Evolutionary conservation across 805 yeast species (phyloP), one percentile per base, ranked within the genome.

Genomic region (Starmerella khaoyaiensis): DNA sequence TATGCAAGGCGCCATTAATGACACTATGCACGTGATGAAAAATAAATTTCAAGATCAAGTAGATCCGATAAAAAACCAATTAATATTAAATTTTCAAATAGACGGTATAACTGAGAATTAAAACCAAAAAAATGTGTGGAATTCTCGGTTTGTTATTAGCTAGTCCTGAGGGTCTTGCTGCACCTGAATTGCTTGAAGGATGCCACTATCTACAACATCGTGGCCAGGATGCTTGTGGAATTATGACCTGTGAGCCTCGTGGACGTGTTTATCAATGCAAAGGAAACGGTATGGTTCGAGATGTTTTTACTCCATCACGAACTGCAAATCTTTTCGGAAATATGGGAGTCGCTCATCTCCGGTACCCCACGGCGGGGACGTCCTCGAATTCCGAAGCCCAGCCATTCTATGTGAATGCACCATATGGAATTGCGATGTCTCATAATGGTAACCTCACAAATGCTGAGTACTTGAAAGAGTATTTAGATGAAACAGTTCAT

Each of bases 41-140:
- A n/a, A n/a, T n/a, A n/a, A n/a, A n/a, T n/a, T n/a, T n/a, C n/a
- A n/a, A n/a, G n/a, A n/a, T n/a, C n/a, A n/a, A n/a, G n/a, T n/a
- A n/a, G n/a, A n/a, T n/a, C n/a, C n/a, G n/a, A n/a, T n/a, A n/a
- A n/a, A n/a, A n/a, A n/a, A n/a, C n/a, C n/a, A n/a, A n/a, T n/a
- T n/a, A n/a, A n/a, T n/a, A n/a, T n/a, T n/a, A n/a, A n/a, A n/a
- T n/a, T n/a, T n/a, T n/a, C n/a, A n/a, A n/a, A n/a, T n/a, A n/a
- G n/a, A n/a, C n/a, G n/a, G n/a, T n/a, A n/a, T n/a, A n/a, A n/a
- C n/a, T n/a, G n/a, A n/a, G n/a, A n/a, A n/a, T n/a, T n/a, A n/a
- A n/a, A n/a, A n/a, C n/a, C n/a, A n/a, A n/a, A n/a, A n/a, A n/a
- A 8, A 90, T 87, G 98, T 90, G 98, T 74, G 98, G 98, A 51